Percentiles rank a stretch among this genome's conserved stretches.
Evolutionary conservation across 306 rosid genomes (phyloP).

Genomic region (Lathyrus sativus): DNA sequence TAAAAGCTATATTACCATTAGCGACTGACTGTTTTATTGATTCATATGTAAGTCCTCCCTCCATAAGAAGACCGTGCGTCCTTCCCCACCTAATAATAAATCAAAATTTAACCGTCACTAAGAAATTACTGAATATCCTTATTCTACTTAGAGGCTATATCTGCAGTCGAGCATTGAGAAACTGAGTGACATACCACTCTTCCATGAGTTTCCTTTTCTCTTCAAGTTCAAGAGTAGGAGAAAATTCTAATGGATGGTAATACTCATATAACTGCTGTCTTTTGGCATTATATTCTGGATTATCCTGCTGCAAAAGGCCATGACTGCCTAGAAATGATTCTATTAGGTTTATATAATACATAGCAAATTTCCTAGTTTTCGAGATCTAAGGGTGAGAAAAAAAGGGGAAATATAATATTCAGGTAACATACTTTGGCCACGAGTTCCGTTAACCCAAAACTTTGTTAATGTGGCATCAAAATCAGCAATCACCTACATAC

Average conservation of each 20-base stretch:
- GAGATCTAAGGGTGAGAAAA: not conserved
- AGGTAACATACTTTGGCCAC: conserved; percentile 71
- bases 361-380: conserved; percentile 4
- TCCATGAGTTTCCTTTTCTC: conserved; percentile 94
- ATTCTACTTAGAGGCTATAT: no score
- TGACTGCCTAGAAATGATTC: conserved; percentile 67
- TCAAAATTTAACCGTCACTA: not conserved
- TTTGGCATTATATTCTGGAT: conserved; percentile 72
- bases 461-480: conserved; percentile 86
- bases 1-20: conserved; percentile 71
- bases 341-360: conserved; percentile 28
- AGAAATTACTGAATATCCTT: no score
- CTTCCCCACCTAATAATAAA: conserved; percentile 89
- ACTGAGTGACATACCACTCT: conserved; percentile 69
- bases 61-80: conserved; percentile 75
- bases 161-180: not conserved
- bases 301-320: conserved; percentile 81
- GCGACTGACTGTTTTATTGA: conserved; percentile 80
- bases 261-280: conserved; percentile 67
- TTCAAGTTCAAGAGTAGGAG: conserved; percentile 64
- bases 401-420: not conserved
- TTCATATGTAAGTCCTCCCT: conserved; percentile 82
- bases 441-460: conserved; percentile 70
- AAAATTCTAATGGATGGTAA: conserved; percentile 89
- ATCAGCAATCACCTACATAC: conserved; percentile 73